Base-by-base conservation (phyloP, 495 filamentous ascomycete species). In the Hypoxylon subgilvum region DNA sequence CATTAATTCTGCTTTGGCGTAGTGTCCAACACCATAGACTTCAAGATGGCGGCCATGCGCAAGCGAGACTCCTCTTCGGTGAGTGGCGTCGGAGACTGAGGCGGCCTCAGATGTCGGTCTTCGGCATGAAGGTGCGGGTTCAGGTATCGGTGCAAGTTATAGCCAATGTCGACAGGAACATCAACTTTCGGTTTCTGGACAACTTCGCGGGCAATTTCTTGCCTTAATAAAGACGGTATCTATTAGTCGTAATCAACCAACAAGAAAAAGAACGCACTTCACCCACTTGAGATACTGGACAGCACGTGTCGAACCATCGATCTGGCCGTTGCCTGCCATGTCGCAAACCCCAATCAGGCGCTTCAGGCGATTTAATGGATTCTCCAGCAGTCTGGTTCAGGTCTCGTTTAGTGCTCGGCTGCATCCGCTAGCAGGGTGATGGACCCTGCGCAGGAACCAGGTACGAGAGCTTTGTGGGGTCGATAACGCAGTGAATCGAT, bases 51-150 rank as follows among this genome's bases (percentile, higher is more conserved):
- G 2, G 67, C 41, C 65, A 70, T 70, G 52, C 67, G 67, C 32
- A 45, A 45, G 34, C 61, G 44, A 16, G 67, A 70, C 22, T 70
- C 57, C 0, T 56, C 51, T 46, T 65, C 67, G 13, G 61, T 68
- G 18, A 68, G 65, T 9, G 67, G 61, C 18, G 61, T 49, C 14
- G 58, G 45, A 34, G 47, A 53, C 22, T 53, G 61, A 10, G 58
- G 52, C 1, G 52, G 48, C 40, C 65, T 52, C 36, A 70, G 36
- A 40, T 54, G 27, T 7, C 52, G 53, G 51, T 63, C 67, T 14
- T 68, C 65, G 6, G 56, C 48, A 32, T 70, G 65, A 36, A 61
- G 61, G 12, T 70, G 65, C 13, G 67, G 60, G 41, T 70, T 65
- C 10, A 68, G 46, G 35, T 53, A 70, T 13, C 67, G 65, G 9